Evolutionary conservation across 2,329 filamentous ascomycete species (phyloP).

Genomic region (Trichophyton mentagrophytes): DNA sequence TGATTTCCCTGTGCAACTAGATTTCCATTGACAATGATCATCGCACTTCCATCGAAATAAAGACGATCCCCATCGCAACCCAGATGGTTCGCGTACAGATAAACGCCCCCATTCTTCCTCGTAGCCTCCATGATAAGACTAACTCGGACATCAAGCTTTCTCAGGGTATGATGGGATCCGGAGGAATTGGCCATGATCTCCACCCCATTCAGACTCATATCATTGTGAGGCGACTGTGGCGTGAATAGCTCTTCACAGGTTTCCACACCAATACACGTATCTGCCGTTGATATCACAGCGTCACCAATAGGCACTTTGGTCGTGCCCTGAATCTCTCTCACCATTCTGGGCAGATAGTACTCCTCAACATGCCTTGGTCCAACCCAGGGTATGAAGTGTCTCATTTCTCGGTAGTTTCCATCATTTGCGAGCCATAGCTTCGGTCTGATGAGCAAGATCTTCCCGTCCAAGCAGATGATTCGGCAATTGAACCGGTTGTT

Average conservation of each 20-base stretch:
- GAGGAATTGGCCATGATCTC: conserved; percentile 58
- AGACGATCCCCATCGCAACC: conserved; percentile 45
- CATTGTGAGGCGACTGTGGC: conserved; percentile 40
- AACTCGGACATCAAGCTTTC: conserved; percentile 53
- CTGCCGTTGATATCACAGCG: conserved; percentile 46
- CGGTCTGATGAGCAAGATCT: conserved; percentile 53
- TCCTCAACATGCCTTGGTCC: conserved; percentile 41
- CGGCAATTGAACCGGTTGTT: conserved; percentile 52
- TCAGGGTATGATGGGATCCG: conserved; percentile 39
- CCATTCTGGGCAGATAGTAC: conserved; percentile 47
- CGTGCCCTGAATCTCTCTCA: conserved; percentile 44
- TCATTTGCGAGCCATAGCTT: conserved; percentile 58
- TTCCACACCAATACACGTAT: conserved; percentile 41
- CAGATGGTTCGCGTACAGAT: conserved; percentile 46
- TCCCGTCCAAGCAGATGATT: conserved; percentile 49
- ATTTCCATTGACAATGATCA: conserved; percentile 48
- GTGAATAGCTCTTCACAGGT: conserved; percentile 48
- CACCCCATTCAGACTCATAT: conserved; percentile 52
- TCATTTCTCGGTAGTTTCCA: conserved; percentile 40
- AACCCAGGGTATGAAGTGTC: conserved; percentile 51
- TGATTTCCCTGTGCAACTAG: conserved; percentile 19
- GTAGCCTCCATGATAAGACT: conserved; percentile 52
- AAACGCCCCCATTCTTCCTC: conserved; percentile 30
- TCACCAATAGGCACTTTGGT: conserved; percentile 52
- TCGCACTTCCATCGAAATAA: conserved; percentile 47